Evolutionary conservation across 2,329 filamentous ascomycete genomes (phyloP), one percentile per base, ranked within the genome.

Genomic region (Exophiala alcalophila): DNA sequence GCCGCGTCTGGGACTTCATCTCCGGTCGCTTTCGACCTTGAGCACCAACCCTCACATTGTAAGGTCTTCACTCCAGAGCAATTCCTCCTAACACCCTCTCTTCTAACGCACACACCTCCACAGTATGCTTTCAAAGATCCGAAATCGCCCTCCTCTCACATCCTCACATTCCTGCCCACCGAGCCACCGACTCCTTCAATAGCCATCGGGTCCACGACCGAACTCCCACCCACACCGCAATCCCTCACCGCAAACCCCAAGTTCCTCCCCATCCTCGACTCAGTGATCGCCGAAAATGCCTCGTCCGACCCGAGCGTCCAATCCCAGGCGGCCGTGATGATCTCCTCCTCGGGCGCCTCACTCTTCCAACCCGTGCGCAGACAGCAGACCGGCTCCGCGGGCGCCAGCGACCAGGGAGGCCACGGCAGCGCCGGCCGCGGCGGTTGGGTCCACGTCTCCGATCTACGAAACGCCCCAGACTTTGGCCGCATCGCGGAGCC

Each of bases 401-500:
- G 74, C 24, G 76, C 77, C 6, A 78, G 70, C 50, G 68, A 72
- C 11, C 78, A 81, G 54, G 77, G 77, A 12, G 78, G 78, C 36
- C 69, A 67, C 44, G 78, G 77, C 2, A 73, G 75, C 12, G 77
- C 65, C 11, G 77, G 77, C 1, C 65, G 74, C 50, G 78, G 78
- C 14, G 79, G 79, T 1, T 81, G 73, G 65, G 76, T 83, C 27
- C 79, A 83, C 57, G 68, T 83, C n/a, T 79, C 73, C 25, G 79
- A 83, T 55, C 61, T 62, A 56, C 65, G 79, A 47, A 72, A 76
- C 47, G 77, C 78, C 24, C 78, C 79, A 2, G 79, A 83, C 47
- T 83, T 71, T 61, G 79, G 79, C 1, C 60, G 79, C n/a, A 80
- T 81, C 49, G 75, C 79, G 37, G 70, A 69, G 59, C 78, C 79